Evolutionary conservation across 225 moss, liverwort and hornwort genomes (phyloP).

Genomic region (Ulota crispa): DNA sequence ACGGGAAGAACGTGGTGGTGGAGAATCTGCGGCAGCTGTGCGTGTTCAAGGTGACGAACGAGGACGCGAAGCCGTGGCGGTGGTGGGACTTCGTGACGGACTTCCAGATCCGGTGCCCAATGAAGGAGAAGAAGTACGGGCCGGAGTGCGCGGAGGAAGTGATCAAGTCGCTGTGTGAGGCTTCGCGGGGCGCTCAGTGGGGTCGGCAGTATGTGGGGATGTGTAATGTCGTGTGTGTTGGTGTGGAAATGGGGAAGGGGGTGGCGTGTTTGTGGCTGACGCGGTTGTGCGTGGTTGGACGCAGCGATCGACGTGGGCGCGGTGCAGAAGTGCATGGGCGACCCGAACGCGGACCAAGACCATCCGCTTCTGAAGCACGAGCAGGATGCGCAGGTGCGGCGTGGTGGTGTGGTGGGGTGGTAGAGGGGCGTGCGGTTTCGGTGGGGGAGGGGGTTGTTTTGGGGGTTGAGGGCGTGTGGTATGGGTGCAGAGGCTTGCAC

Average conservation of each 20-base stretch:
- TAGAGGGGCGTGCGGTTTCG: too few relatives aligned
- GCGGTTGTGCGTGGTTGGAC: background rate
- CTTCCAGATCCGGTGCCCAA: conserved; percentile 80
- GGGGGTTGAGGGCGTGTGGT: background rate
- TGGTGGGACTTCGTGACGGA: conserved; percentile 96
- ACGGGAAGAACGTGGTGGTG: conserved; percentile 78
- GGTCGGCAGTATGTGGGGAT: too few relatives aligned
- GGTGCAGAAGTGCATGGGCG: conserved; percentile 71
- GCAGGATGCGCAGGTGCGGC: conserved; percentile 66
- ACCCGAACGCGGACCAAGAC: conserved; percentile 50
- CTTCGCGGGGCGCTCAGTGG: background rate
- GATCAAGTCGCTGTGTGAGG: conserved; percentile 51
- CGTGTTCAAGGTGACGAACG: conserved; percentile 57
- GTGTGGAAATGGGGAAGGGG: background rate
- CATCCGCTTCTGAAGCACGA: conserved; percentile 67
- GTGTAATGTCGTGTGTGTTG: rapidly evolving
- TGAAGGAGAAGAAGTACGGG: conserved; percentile 76
- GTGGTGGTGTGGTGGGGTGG: background rate
- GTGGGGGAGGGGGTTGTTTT: background rate
- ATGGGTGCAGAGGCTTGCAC: background rate
- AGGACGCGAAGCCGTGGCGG: conserved; percentile 53
- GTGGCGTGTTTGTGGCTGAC: background rate
- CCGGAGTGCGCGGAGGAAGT: conserved; percentile 61
- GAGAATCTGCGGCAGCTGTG: conserved; percentile 84
- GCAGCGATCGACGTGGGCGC: conserved; percentile 40